Percentiles rank a stretch among this genome's conserved stretches.
phyloP scores from a whole-genome alignment of 768 basidiomycete genomes.

The Arthromyces matolae region DNA sequence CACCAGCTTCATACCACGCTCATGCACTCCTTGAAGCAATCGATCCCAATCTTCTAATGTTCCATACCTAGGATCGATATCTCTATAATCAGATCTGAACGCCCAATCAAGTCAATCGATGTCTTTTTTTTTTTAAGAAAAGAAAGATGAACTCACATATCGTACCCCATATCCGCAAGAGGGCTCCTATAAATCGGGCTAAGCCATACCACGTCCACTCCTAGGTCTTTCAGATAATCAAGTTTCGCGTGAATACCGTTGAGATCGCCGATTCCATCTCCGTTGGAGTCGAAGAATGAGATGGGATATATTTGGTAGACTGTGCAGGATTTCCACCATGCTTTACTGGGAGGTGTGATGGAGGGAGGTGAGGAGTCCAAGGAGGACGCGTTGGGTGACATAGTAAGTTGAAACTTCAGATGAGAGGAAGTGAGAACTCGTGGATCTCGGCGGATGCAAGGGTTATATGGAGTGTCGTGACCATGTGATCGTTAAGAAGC shows the following conservation, averaged over 20 bases:
- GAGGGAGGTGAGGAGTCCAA: too few species aligned
- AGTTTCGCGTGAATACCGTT: conserved; percentile 61
- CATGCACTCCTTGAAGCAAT: conserved; percentile 50
- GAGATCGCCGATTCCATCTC: conserved; percentile 68
- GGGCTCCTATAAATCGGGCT: conserved; percentile 69
- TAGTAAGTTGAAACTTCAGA: too few species aligned
- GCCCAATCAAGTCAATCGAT: neutral
- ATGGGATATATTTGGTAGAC: conserved; percentile 72
- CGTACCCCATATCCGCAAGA: conserved; percentile 71
- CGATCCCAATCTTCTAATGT: conserved; percentile 58
- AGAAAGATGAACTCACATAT: conserved; percentile 52
- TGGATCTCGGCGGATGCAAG: too few species aligned
- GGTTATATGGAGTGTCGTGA: too few species aligned
- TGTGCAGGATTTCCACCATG: conserved; percentile 58
- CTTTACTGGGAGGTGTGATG: too few species aligned
- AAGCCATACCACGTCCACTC: conserved; percentile 68
- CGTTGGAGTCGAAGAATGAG: conserved; percentile 70
- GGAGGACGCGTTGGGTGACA: too few species aligned
- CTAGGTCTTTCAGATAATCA: conserved; percentile 65
- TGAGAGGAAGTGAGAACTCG: too few species aligned
- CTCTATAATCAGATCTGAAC: conserved; percentile 56
- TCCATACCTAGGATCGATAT: conserved; percentile 63
- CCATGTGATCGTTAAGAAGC: too few species aligned
- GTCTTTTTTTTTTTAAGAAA: too few species aligned
- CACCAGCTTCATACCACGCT: conserved; percentile 70